A percentile compares a stretch with the other conserved stretches of the same genome.
phyloP scores from a whole-genome alignment of 148 eudicot species.

The Dysphania ambrosioides region DNA sequence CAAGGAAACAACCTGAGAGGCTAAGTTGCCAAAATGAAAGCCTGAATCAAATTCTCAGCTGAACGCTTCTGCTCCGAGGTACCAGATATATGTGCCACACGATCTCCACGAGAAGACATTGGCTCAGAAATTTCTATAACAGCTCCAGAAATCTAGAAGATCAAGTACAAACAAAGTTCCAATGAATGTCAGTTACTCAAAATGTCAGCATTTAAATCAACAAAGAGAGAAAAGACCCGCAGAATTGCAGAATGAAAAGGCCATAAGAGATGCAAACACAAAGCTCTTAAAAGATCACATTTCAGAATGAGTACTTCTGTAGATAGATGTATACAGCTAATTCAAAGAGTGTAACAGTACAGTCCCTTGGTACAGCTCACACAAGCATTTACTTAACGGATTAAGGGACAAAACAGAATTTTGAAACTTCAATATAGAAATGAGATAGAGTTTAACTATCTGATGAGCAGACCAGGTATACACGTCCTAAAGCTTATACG shows the following conservation, averaged over 20 bases:
- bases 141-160: constrained; percentile 85
- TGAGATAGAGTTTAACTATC: background rate
- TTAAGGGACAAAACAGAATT: background rate
- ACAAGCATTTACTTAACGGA: background rate
- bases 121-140: constrained; percentile 75
- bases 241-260: background rate
- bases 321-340: background rate
- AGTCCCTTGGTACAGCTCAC: background rate
- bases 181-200: constrained; percentile 1
- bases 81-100: constrained; percentile 74
- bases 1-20: constrained; percentile 29
- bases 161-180: constrained; percentile 7
- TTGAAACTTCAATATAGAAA: background rate
- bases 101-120: constrained; percentile 76
- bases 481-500: background rate
- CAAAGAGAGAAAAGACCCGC: background rate
- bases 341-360: background rate
- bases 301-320: background rate
- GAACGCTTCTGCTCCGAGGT: constrained; percentile 86
- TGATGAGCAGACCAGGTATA: background rate
- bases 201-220: background rate
- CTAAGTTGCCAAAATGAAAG: constrained; percentile 80
- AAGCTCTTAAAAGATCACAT: constrained; percentile 1
- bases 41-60: constrained; percentile 88
- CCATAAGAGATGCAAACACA: constrained; percentile 22